A percentile compares a stretch with the other conserved stretches of the same genome.
phyloP scores from a whole-genome alignment of 192 early-diverging fungal genomes.

The Backusella macrospora region DNA sequence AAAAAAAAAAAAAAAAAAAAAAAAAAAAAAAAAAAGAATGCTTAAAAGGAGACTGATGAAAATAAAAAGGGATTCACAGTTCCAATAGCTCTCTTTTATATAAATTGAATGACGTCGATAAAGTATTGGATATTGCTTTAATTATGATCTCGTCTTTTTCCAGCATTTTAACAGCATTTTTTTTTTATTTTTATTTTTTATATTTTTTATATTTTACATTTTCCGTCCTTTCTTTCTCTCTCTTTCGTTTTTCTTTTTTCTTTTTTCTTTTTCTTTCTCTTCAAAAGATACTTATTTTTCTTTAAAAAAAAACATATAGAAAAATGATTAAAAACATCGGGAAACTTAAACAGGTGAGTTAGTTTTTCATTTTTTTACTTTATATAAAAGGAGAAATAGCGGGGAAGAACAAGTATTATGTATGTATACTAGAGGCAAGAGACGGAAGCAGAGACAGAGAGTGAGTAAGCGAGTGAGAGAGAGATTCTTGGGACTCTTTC shows the following conservation, averaged over 20 bases:
- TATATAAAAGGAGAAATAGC: neutral
- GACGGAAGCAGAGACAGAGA: neutral
- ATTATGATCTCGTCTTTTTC: slow-evolving; percentile 8
- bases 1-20: too few species aligned
- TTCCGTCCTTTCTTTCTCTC: neutral
- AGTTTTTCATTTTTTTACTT: slow-evolving; percentile 4
- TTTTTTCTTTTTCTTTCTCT: slow-evolving; percentile 16
- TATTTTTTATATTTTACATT: too few species aligned
- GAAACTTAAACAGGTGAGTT: slow-evolving; percentile 65
- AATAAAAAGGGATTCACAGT: too few species aligned
- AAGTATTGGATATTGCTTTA: slow-evolving; percentile 3
- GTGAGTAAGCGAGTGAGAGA: neutral
- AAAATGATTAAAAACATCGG: slow-evolving; percentile 64
- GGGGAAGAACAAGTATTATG: neutral
- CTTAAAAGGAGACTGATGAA: too few species aligned
- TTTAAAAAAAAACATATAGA: slow-evolving; percentile 17
- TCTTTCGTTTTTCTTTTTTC: neutral
- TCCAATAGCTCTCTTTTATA: too few species aligned
- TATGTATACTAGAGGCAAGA: neutral
- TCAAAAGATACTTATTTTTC: slow-evolving; percentile 17
- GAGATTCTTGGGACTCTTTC: neutral
- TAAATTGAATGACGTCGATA: slow-evolving; percentile 8
- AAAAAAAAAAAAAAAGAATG: too few species aligned
- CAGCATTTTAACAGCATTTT: neutral
- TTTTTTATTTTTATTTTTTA: slow-evolving; percentile 1